These are phyloP conservation scores for Tinospora cordifolia DNA, from an alignment of 164 flowering plant genomes.

Conservation along the genomic window DNA sequence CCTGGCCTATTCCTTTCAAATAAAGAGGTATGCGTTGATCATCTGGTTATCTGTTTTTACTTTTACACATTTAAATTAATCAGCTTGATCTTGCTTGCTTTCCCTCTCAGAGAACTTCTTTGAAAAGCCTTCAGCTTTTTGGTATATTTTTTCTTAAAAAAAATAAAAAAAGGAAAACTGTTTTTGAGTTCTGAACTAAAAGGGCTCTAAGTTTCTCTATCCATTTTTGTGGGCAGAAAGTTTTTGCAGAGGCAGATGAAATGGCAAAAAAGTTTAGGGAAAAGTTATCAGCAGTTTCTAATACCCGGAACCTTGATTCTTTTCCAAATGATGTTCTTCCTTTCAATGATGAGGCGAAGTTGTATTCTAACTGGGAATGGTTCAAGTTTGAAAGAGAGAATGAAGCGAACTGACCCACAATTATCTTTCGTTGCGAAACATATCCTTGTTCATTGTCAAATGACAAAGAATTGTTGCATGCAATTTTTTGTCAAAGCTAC, in stretches of 20 bases:
- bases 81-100: not conserved
- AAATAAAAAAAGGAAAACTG: too few relatives aligned
- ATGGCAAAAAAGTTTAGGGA: slow-evolving; percentile 80
- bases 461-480: not conserved
- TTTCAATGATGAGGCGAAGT: slow-evolving; percentile 49
- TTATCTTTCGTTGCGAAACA: not conserved
- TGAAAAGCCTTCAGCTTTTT: not conserved
- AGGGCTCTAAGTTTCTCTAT: not conserved
- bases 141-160: too few relatives aligned
- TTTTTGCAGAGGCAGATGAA: slow-evolving; percentile 71
- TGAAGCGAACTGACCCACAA: slow-evolving; percentile 13
- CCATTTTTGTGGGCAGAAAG: slow-evolving; percentile 39
- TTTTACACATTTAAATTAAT: not conserved
- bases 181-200: too few relatives aligned
- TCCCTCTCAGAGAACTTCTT: not conserved
- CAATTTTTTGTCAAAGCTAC: not conserved
- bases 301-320: slow-evolving; percentile 28
- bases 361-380: slow-evolving; percentile 85
- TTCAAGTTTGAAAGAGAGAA: slow-evolving; percentile 52
- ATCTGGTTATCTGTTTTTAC: not conserved
- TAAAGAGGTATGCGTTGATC: slow-evolving; percentile 49
- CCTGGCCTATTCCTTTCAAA: slow-evolving; percentile 77
- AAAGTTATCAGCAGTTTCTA: slow-evolving; percentile 36
- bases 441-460: not conserved
- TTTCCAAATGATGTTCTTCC: slow-evolving; percentile 32